phyloP scores from a whole-genome alignment of 192 early-diverging fungal species.

The Coemansia sp. region DNA sequence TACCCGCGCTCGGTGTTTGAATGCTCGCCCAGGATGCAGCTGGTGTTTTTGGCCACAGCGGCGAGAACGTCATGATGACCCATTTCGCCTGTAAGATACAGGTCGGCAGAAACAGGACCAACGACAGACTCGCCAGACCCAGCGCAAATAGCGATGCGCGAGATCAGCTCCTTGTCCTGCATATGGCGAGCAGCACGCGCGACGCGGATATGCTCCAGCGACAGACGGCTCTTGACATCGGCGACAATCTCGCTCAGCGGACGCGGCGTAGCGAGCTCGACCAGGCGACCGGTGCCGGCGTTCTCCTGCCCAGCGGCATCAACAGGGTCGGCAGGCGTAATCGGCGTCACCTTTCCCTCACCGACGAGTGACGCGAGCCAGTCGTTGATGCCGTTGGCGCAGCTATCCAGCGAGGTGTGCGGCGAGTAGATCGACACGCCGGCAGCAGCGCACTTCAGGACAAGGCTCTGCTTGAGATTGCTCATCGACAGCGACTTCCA shows the following conservation, averaged over 20 bases:
- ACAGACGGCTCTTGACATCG: constrained; percentile 53
- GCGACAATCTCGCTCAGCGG: constrained; percentile 22
- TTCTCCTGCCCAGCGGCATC: constrained; percentile 40
- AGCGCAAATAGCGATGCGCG: constrained; percentile 86
- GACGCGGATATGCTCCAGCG: constrained; percentile 70
- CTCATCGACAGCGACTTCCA: constrained; percentile 74
- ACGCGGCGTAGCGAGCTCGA: constrained; percentile 30
- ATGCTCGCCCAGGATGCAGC: constrained; percentile 88
- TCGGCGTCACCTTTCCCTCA: constrained; percentile 30
- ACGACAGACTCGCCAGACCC: constrained; percentile 80
- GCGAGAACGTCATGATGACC: constrained; percentile 92
- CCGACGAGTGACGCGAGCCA: constrained; percentile 75
- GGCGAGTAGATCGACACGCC: constrained; percentile 88
- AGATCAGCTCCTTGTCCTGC: constrained; percentile 51
- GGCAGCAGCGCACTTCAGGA: constrained; percentile 77
- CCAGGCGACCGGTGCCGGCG: constrained; percentile 31
- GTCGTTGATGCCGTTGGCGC: constrained; percentile 80
- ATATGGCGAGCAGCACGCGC: constrained; percentile 63
- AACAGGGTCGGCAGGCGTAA: constrained; percentile 32
- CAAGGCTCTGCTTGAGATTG: constrained; percentile 79
- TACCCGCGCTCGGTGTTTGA: constrained; percentile 92
- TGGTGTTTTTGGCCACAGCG: constrained; percentile 70
- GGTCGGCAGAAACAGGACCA: constrained; percentile 59
- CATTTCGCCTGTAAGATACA: constrained; percentile 94
- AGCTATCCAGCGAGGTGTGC: constrained; percentile 87